These are phyloP conservation scores for Pseudozyma sp. DNA, from an alignment of 1,284 basidiomycete species.

Conservation along the genomic window DNA sequence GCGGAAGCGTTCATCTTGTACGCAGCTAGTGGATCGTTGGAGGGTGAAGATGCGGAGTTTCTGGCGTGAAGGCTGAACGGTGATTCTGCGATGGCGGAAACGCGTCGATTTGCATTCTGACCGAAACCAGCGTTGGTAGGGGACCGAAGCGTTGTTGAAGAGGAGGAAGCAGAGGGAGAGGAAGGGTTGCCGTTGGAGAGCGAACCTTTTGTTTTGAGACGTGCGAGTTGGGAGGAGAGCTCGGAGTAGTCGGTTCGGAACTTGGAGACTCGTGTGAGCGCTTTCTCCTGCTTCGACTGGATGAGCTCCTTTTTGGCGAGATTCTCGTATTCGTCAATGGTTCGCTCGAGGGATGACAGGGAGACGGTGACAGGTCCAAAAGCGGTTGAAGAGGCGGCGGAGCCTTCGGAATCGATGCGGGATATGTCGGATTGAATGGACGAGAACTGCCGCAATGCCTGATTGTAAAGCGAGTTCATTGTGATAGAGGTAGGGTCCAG, in stretches of 20 bases:
- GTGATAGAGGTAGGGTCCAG: background rate
- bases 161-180: background rate
- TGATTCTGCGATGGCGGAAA: slow-evolving; percentile 47
- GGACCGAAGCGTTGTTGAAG: slow-evolving; percentile 19
- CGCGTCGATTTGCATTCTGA: slow-evolving; percentile 19
- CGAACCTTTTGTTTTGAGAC: slow-evolving; percentile 48
- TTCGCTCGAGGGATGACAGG: slow-evolving; percentile 59
- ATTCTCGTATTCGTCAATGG: slow-evolving; percentile 67
- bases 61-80: slow-evolving; percentile 58
- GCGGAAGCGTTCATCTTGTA: slow-evolving; percentile 64
- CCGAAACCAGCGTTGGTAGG: slow-evolving; percentile 26
- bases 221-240: slow-evolving; percentile 44
- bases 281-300: slow-evolving; percentile 66
- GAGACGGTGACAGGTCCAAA: slow-evolving; percentile 60
- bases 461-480: slow-evolving; percentile 68
- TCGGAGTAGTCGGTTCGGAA: slow-evolving; percentile 63
- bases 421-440: slow-evolving; percentile 65
- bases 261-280: slow-evolving; percentile 57
- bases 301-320: slow-evolving; percentile 65
- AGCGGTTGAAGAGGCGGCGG: slow-evolving; percentile 25
- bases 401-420: slow-evolving; percentile 48
- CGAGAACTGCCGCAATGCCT: slow-evolving; percentile 64
- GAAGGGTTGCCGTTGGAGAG: slow-evolving; percentile 19
- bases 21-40: slow-evolving; percentile 56
- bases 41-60: slow-evolving; percentile 25